phyloP scores from a whole-genome alignment of 331 rosid genomes.

The Pyracantha coccinea region DNA sequence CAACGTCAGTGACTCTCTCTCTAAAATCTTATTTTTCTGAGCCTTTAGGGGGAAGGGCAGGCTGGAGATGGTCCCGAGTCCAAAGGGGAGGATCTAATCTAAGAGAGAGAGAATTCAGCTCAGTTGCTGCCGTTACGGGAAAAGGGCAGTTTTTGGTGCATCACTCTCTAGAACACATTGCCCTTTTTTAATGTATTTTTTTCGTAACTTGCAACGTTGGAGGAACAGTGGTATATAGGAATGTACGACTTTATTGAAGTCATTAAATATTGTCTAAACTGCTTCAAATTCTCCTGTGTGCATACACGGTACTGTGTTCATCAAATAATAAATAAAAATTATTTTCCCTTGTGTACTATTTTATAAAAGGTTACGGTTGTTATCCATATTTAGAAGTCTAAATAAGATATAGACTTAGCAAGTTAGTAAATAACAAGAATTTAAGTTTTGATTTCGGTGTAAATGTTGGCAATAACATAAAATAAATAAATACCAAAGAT shows the following conservation, averaged over 20 bases:
- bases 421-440: too few species aligned
- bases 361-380: too few species aligned
- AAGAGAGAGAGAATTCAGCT: constrained; percentile 40
- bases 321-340: too few species aligned
- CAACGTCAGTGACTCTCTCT: background rate
- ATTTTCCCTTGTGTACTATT: too few species aligned
- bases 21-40: background rate
- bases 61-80: constrained; percentile 45
- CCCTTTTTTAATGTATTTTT: background rate
- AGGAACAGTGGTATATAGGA: background rate
- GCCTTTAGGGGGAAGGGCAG: constrained; percentile 1
- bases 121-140: constrained; percentile 23
- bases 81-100: constrained; percentile 45
- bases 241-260: background rate
- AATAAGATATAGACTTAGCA: too few species aligned
- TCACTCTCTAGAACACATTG: background rate
- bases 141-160: constrained; percentile 31
- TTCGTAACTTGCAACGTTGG: constrained; percentile 9
- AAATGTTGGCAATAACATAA: too few species aligned
- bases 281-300: background rate
- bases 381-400: too few species aligned
- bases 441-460: too few species aligned
- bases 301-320: background rate
- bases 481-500: too few species aligned
- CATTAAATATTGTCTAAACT: background rate